phyloP scores from a whole-genome alignment of 1,284 basidiomycete genomes.

The Leccinum subrobustum region DNA sequence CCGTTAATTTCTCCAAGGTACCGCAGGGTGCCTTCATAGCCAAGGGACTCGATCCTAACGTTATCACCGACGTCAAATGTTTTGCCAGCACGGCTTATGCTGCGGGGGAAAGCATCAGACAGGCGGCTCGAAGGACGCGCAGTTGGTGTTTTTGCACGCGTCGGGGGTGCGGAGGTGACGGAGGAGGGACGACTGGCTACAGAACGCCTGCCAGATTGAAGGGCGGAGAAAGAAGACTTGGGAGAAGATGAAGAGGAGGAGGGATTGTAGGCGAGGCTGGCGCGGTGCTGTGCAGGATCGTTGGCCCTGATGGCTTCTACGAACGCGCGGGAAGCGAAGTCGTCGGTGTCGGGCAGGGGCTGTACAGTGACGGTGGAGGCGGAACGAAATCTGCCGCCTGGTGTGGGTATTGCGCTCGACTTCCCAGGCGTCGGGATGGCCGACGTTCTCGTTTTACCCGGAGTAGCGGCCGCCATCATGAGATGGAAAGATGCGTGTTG shows the following conservation, averaged over 20 bases:
- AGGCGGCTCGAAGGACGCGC: slow-evolving; percentile 58
- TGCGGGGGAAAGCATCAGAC: slow-evolving; percentile 54
- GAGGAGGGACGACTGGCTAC: slow-evolving; percentile 48
- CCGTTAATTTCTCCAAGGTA: slow-evolving; percentile 84
- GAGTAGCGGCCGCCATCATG: slow-evolving; percentile 40
- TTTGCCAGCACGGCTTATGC: slow-evolving; percentile 42
- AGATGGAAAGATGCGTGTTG: background rate
- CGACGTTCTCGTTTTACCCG: slow-evolving; percentile 53
- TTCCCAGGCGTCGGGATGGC: slow-evolving; percentile 61
- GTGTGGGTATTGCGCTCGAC: slow-evolving; percentile 61
- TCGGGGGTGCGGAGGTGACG: slow-evolving; percentile 41
- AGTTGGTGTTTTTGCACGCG: slow-evolving; percentile 54
- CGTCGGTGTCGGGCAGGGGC: slow-evolving; percentile 39
- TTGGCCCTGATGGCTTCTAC: slow-evolving; percentile 75
- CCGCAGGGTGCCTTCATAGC: slow-evolving; percentile 78
- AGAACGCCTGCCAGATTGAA: slow-evolving; percentile 41
- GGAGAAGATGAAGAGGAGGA: slow-evolving; percentile 52
- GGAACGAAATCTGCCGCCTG: slow-evolving; percentile 62
- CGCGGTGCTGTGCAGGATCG: slow-evolving; percentile 69
- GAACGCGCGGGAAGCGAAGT: slow-evolving; percentile 65
- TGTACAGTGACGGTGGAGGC: slow-evolving; percentile 48
- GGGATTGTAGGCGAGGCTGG: slow-evolving; percentile 38
- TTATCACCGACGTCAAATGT: slow-evolving; percentile 73
- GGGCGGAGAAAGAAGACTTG: slow-evolving; percentile 21
- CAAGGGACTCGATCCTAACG: slow-evolving; percentile 82